Base-by-base conservation (phyloP, 228 moss, liverwort and hornwort species). In the Sphagnum fallax region DNA sequence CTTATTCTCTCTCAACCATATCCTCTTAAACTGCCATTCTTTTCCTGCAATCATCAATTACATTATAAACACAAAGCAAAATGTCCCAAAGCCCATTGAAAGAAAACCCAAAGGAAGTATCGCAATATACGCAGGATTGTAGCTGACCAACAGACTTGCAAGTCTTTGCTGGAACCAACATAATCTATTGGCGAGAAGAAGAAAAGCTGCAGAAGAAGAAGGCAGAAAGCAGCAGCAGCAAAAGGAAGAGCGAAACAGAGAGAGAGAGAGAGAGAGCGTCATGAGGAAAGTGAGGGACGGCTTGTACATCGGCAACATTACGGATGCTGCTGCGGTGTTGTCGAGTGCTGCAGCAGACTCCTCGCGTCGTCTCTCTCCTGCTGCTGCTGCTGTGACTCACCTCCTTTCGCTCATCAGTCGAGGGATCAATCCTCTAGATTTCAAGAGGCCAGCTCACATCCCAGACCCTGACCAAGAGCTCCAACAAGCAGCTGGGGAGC, bases 271-370 rank as follows among this genome's bases (percentile, higher is more conserved):
- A 49, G 50, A 50, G 8, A 13, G 55, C 12, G 55, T 55, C 70
- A 87, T 87, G 86, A 87, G 76, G 86, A 61, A 83, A 80, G 86
- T 87, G 8, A 71, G 83, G 14, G 86, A 87, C 62, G 78, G 76
- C n/a, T 75, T 87, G 83, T 87, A 78, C 51, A 87, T 87, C 57
- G 86, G 86, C 70, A 87, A 80, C 66, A 87, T 87, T 51, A 83
- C 74, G 65, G 83, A 83, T 57, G 86, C 86, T 0, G 83, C 86
- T 4, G 76, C 73, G 48, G 80, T 87, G 5, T 3, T 32, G 32
- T 32, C 32, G 32, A 32, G 32, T 32, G 32, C 32, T 32, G 32
- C 2, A 32, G 32, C 32, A 32, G 32, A 32, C 32, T 32, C 32
- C 32, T 32, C 32, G 32, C 32, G 32, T 32, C 32, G 32, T 32